These are phyloP conservation scores for Kwoniella shandongensis DNA, from an alignment of 768 basidiomycete species.

Conservation along the genomic window DNA sequence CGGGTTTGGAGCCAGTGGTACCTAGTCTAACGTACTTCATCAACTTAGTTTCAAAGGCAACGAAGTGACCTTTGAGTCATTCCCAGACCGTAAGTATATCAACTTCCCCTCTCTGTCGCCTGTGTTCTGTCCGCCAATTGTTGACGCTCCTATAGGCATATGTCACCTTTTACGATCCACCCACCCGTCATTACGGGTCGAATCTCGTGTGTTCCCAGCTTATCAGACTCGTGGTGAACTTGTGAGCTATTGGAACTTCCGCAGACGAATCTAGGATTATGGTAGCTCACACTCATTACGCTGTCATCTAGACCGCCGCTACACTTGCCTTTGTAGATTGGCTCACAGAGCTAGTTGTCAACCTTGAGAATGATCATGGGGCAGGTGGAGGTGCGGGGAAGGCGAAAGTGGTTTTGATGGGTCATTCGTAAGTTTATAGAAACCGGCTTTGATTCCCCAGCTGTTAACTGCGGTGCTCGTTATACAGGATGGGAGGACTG, in stretches of 20 bases:
- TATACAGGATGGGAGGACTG: conserved; percentile 82
- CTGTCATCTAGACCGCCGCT: conserved; percentile 64
- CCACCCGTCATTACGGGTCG: conserved; percentile 61
- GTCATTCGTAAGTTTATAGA: conserved; percentile 59
- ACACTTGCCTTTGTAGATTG: conserved; percentile 86
- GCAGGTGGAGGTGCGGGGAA: conserved; percentile 59
- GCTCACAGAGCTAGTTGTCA: conserved; percentile 84
- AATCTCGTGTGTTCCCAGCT: conserved; percentile 79
- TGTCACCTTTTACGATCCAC: conserved; percentile 73
- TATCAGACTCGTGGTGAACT: conserved; percentile 95
- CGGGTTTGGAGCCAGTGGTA: no score
- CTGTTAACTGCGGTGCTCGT: background rate
- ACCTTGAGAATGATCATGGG: conserved; percentile 74
- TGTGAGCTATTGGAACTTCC: conserved; percentile 57
- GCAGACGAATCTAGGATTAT: background rate
- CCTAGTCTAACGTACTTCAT: background rate
- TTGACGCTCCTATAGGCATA: conserved; percentile 53
- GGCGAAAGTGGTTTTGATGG: conserved; percentile 80
- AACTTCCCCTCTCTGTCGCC: background rate
- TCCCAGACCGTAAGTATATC: conserved; percentile 65
- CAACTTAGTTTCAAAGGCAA: conserved; percentile 53
- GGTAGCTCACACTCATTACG: conserved; percentile 1
- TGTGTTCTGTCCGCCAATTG: no score
- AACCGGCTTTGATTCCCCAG: background rate
- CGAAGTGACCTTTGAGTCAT: conserved; percentile 57